Conservation (phyloP, 1,139 yeast species). For the Diutina ranongensis region DNA sequence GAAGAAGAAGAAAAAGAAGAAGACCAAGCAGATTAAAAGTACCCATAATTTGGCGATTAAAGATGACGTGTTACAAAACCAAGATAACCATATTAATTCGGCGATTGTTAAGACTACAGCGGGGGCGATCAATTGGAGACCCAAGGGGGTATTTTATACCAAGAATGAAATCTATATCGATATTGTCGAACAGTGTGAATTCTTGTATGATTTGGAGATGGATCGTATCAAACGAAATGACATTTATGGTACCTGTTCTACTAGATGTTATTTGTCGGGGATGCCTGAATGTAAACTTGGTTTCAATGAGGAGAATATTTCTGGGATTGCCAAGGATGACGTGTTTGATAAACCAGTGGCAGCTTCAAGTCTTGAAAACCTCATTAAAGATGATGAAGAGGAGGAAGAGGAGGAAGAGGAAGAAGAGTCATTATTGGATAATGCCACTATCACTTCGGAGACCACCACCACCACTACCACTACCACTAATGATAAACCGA, state of each 20-base stretch:
- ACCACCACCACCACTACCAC: not conserved
- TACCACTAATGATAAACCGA: not conserved
- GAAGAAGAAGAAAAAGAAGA: conserved; percentile 11
- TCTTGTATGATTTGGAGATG: conserved; percentile 24
- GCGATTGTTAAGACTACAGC: conserved; percentile 38
- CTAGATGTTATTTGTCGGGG: conserved; percentile 33
- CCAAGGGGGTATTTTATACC: conserved; percentile 35
- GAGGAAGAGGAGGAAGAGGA: conserved; percentile 9
- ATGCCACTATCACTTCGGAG: not conserved
- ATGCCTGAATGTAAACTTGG: conserved; percentile 36
- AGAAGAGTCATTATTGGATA: conserved; percentile 4
- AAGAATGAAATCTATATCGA: conserved; percentile 37
- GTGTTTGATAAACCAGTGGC: not conserved
- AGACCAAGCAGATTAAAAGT: conserved; percentile 17
- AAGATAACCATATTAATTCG: conserved; percentile 37
- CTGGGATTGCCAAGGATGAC: conserved; percentile 10
- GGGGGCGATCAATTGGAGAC: conserved; percentile 36
- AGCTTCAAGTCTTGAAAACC: not conserved
- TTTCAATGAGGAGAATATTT: conserved; percentile 27
- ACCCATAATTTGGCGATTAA: conserved; percentile 31
- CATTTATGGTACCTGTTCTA: conserved; percentile 25
- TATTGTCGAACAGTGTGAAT: conserved; percentile 30
- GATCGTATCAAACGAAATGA: conserved; percentile 23
- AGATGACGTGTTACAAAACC: conserved; percentile 8
- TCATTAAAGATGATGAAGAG: not conserved